Conservation (phyloP, 768 basidiomycete species). For the Leucocoprinus birnbaumii region DNA sequence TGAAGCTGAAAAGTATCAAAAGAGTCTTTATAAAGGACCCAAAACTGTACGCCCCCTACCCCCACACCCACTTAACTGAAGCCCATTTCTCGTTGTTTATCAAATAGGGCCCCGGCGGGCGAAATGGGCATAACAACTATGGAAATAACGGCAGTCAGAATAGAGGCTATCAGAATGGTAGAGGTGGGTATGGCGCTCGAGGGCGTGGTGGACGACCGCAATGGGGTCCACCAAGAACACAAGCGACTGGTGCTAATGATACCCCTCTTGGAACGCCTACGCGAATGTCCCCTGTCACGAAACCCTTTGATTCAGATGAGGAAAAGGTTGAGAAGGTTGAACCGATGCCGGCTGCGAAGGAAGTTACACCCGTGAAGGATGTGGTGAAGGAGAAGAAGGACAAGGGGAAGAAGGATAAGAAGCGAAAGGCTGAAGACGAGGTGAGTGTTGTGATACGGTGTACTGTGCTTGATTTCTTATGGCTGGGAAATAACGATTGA, state of each 20-base stretch:
- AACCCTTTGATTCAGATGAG: constrained; percentile 11
- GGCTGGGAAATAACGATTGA: background rate
- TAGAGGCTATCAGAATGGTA: background rate
- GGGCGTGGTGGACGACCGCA: constrained; percentile 5
- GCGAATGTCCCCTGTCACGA: constrained; percentile 29
- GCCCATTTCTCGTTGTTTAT: background rate
- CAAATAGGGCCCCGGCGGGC: background rate
- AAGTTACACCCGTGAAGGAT: no score
- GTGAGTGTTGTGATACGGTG: constrained; percentile 15
- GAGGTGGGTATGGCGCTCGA: constrained; percentile 3
- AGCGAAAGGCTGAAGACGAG: constrained; percentile 31
- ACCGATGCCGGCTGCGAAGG: background rate
- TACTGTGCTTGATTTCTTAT: background rate
- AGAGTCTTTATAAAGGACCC: constrained; percentile 77
- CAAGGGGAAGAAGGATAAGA: constrained; percentile 35
- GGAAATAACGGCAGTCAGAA: background rate
- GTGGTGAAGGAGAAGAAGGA: constrained; percentile 9
- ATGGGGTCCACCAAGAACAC: constrained; percentile 26
- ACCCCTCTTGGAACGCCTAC: constrained; percentile 68
- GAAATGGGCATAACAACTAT: background rate
- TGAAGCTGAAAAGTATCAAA: constrained; percentile 94
- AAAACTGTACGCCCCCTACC: constrained; percentile 40
- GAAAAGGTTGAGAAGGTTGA: background rate
- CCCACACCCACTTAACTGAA: constrained; percentile 1
- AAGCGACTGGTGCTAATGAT: constrained; percentile 62